Conservation (phyloP, 176 grass and related monocot genomes). For the Themeda triandra region DNA sequence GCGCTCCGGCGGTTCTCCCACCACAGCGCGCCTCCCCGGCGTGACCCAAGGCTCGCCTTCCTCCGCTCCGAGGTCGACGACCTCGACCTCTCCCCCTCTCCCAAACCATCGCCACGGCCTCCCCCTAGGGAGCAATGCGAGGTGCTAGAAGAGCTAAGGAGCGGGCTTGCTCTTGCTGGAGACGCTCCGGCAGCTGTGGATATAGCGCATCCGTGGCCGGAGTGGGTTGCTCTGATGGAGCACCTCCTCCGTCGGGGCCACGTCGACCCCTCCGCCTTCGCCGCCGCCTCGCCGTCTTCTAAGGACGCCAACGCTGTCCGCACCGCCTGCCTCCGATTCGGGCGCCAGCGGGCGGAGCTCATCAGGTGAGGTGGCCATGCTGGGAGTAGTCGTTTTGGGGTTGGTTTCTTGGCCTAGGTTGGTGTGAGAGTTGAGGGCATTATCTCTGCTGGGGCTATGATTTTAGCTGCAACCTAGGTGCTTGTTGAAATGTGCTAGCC, state of each 20-base stretch:
- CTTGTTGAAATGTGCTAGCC: conserved; percentile 43
- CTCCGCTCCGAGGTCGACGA: conserved; percentile 53
- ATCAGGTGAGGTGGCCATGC: conserved; percentile 48
- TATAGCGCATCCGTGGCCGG: conserved; percentile 67
- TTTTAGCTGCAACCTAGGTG: conserved; percentile 31
- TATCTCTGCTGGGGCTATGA: not conserved
- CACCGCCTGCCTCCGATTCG: conserved; percentile 73
- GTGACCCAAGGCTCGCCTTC: conserved; percentile 37
- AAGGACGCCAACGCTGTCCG: conserved; percentile 64
- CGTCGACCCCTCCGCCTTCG: conserved; percentile 44
- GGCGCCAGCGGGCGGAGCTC: conserved; percentile 49
- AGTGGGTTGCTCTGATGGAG: conserved; percentile 75
- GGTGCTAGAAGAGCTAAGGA: not conserved
- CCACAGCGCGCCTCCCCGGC: not conserved
- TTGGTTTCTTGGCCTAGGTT: not conserved
- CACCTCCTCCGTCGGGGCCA: conserved; percentile 51
- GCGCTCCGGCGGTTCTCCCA: conserved; percentile 14
- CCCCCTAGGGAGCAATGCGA: conserved; percentile 5
- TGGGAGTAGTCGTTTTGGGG: not conserved
- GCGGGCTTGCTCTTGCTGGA: not conserved
- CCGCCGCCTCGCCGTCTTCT: conserved; percentile 23
- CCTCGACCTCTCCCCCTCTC: not conserved
- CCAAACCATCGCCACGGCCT: not conserved
- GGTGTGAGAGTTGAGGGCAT: not conserved
- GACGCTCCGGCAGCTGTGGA: conserved; percentile 33